phyloP scores from a whole-genome alignment of 768 basidiomycete species.

The Obba rivulosa region DNA sequence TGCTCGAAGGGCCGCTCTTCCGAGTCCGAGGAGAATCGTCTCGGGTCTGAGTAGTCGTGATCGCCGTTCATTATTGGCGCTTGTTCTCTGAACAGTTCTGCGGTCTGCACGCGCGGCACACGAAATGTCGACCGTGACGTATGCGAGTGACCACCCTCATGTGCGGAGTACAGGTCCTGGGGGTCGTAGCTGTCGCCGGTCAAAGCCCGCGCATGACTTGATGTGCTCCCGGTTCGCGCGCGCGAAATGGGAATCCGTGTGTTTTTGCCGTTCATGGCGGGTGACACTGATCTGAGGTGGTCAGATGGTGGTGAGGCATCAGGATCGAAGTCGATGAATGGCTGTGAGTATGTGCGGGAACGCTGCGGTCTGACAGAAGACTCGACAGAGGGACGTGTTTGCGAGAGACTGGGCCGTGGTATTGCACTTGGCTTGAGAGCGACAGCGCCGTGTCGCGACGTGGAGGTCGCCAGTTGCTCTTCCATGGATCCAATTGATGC shows the following conservation, averaged over 20 bases:
- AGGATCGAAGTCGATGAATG: conserved; percentile 43
- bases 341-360: conserved; percentile 62
- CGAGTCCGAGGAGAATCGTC: conserved; percentile 64
- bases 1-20: conserved; percentile 84
- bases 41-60: conserved; percentile 10
- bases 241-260: conserved; percentile 48
- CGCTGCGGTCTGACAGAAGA: conserved; percentile 34
- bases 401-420: conserved; percentile 41
- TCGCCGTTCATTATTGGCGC: conserved; percentile 48
- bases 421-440: conserved; percentile 36
- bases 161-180: conserved; percentile 24
- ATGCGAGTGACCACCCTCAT: conserved; percentile 21
- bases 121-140: conserved; percentile 23
- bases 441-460: conserved; percentile 15
- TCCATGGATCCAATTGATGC: conserved; percentile 53
- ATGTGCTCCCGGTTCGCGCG: conserved; percentile 34
- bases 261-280: conserved; percentile 33
- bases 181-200: conserved; percentile 15
- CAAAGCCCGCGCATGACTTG: conserved; percentile 32
- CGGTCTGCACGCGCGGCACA: conserved; percentile 30
- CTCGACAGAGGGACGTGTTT: conserved; percentile 27
- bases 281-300: conserved; percentile 17
- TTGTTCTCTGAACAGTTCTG: conserved; percentile 57
- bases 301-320: conserved; percentile 26
- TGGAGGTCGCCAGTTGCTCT: conserved; percentile 14